Percentiles rank a stretch among this genome's conserved stretches.
These are phyloP conservation scores for Coleophoma cylindrospora DNA, from an alignment of 2,329 filamentous ascomycete genomes.

Conservation along the genomic window DNA sequence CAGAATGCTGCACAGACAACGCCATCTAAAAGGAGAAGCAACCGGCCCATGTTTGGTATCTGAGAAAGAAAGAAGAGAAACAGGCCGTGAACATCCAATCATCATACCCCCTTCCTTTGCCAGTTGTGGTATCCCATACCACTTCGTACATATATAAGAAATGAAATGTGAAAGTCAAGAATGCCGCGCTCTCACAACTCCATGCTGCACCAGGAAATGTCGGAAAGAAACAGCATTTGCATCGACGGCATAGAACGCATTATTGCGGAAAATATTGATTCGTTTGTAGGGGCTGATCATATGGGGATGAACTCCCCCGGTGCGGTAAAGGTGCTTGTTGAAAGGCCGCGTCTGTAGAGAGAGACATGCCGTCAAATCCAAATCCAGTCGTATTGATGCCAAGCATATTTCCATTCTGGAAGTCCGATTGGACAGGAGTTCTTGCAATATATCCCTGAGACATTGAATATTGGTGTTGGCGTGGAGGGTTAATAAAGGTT, in stretches of 20 bases:
- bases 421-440: constrained; percentile 13
- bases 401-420: constrained; percentile 17
- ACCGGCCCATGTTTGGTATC: too few relatives aligned
- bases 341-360: too few relatives aligned
- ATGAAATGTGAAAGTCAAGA: not conserved
- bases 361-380: constrained; percentile 15
- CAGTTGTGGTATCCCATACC: too few relatives aligned
- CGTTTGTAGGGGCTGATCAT: constrained; percentile 19
- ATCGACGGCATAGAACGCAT: constrained; percentile 12
- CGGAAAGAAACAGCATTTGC: not conserved
- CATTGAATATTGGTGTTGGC: constrained; percentile 15
- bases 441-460: constrained; percentile 16
- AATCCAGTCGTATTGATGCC: constrained; percentile 15
- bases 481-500: constrained; percentile 5
- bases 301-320: constrained; percentile 19
- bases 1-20: too few relatives aligned
- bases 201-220: not conserved
- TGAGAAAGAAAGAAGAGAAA: too few relatives aligned
- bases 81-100: too few relatives aligned
- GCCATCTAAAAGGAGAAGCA: too few relatives aligned
- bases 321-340: too few relatives aligned
- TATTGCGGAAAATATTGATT: constrained; percentile 12
- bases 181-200: too few relatives aligned
- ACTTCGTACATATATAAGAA: not conserved
- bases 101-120: too few relatives aligned